Base-by-base conservation (phyloP, 2,329 filamentous ascomycete species). In the Orbilia oligospora region DNA sequence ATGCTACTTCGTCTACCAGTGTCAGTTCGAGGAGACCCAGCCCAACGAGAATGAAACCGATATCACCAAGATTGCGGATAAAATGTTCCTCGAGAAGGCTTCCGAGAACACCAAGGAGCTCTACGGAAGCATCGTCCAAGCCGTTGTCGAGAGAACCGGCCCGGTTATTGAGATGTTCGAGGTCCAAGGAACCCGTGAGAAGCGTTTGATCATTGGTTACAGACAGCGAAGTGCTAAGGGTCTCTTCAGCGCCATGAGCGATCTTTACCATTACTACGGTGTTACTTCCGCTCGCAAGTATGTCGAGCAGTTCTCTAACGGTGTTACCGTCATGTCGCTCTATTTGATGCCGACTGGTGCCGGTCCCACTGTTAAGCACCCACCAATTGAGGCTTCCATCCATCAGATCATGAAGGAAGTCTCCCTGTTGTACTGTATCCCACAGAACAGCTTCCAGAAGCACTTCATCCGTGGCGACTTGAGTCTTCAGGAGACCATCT, bases 341-440 rank as follows among this genome's bases (percentile, higher is more conserved):
- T 99, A 99, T 85, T 88, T 99, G 77, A 91, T 92, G 81, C 94
- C 93, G 22, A 88, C 92, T 18, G 84, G 87, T 58, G 84, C 88
- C 24, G 86, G 89, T 36, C 5, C 61, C 12, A 85, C 88, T 49
- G 87, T 88, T 71, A 88, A 87, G 81, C 87, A 89, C 83, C 94
- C 95, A 46, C 91, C 94, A 0, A 93, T 98, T 81, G 93, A 97
- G 83, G 92, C 95, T 81, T 96, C 95, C 1, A 97, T 99, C 81
- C 93, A 97, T 86, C 96, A 99, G 86, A 97, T 99, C 87, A 97
- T 96, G 87, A 98, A 98, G 88, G 96, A 99, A 85, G 91, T 97
- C 64, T 98, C 96, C 0, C 89, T 99, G 75, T 88, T 99, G 18
- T 99, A 98, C 89, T 99, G 96, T 85, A 92, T 99, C 81, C 96